Evolutionary conservation across 371 early-diverging fungal genomes (phyloP).

Genomic region (Mucor piriformis): DNA sequence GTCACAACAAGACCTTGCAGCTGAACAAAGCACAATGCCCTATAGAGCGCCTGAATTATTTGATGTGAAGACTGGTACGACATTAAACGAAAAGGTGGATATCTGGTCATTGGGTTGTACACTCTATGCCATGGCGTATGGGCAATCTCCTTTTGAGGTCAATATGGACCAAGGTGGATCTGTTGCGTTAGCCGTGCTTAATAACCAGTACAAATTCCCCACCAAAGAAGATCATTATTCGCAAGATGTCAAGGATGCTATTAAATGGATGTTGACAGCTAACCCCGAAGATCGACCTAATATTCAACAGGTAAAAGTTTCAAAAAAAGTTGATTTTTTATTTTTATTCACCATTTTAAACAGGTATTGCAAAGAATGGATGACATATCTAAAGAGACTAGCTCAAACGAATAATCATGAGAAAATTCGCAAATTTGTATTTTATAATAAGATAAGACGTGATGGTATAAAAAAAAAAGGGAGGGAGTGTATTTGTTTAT

Average conservation of each 20-base stretch:
- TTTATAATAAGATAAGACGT: background rate
- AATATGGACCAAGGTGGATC: slow-evolving; percentile 60
- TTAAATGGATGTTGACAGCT: slow-evolving; percentile 61
- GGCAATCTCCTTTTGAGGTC: slow-evolving; percentile 69
- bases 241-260: slow-evolving; percentile 51
- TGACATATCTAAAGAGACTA: background rate
- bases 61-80: slow-evolving; percentile 62
- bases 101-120: slow-evolving; percentile 78
- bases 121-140: slow-evolving; percentile 71
- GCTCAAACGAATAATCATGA: background rate
- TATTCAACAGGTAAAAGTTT: slow-evolving; percentile 40
- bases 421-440: background rate
- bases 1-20: slow-evolving; percentile 65
- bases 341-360: background rate
- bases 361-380: slow-evolving; percentile 8
- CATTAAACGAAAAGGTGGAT: slow-evolving; percentile 67
- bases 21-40: slow-evolving; percentile 69
- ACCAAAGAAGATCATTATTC: slow-evolving; percentile 45
- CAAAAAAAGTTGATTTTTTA: too few relatives aligned
- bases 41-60: slow-evolving; percentile 78
- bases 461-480: background rate
- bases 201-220: slow-evolving; percentile 61
- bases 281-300: slow-evolving; percentile 63
- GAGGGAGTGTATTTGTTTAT: background rate
- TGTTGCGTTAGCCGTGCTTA: slow-evolving; percentile 65